These are phyloP conservation scores for Purpureocillium lavendulum DNA, from an alignment of 2,329 filamentous ascomycete species.

Conservation along the genomic window DNA sequence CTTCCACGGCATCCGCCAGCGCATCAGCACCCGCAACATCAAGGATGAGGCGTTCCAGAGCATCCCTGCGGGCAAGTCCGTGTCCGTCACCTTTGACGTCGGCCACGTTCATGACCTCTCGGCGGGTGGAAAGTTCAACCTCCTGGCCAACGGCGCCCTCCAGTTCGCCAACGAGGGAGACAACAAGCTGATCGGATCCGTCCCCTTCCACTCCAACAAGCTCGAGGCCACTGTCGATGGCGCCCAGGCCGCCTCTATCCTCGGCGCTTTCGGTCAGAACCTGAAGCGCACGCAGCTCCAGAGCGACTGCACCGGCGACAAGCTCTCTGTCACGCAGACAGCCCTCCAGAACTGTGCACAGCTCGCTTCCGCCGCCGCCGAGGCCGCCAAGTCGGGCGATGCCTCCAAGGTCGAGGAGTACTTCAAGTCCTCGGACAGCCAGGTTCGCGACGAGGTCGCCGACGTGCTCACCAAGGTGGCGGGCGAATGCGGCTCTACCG, in stretches of 20 bases:
- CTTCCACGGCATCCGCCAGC: slow-evolving; percentile 46
- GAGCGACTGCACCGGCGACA: slow-evolving; percentile 43
- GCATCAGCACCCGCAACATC: slow-evolving; percentile 34
- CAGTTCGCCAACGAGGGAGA: slow-evolving; percentile 42
- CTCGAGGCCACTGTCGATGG: slow-evolving; percentile 50
- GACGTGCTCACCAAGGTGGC: slow-evolving; percentile 40
- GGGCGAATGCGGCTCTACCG: slow-evolving; percentile 43
- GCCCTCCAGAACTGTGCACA: slow-evolving; percentile 45
- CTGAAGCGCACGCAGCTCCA: slow-evolving; percentile 41
- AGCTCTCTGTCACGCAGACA: slow-evolving; percentile 32
- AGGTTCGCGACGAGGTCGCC: slow-evolving; percentile 38
- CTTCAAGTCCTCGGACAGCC: slow-evolving; percentile 47
- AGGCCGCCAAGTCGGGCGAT: slow-evolving; percentile 38
- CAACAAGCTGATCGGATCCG: slow-evolving; percentile 42
- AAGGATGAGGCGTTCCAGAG: slow-evolving; percentile 39
- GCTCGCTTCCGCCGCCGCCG: slow-evolving; percentile 43
- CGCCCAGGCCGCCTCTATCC: slow-evolving; percentile 40
- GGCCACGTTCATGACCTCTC: slow-evolving; percentile 45
- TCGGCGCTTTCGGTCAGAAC: slow-evolving; percentile 25
- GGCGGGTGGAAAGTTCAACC: slow-evolving; percentile 42
- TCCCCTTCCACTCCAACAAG: slow-evolving; percentile 51
- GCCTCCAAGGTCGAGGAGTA: slow-evolving; percentile 46
- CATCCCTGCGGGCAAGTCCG: slow-evolving; percentile 37
- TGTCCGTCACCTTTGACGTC: slow-evolving; percentile 44
- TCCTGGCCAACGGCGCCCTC: slow-evolving; percentile 47